phyloP scores from a whole-genome alignment of 345 rosid species.

The Barbarea vulgaris region DNA sequence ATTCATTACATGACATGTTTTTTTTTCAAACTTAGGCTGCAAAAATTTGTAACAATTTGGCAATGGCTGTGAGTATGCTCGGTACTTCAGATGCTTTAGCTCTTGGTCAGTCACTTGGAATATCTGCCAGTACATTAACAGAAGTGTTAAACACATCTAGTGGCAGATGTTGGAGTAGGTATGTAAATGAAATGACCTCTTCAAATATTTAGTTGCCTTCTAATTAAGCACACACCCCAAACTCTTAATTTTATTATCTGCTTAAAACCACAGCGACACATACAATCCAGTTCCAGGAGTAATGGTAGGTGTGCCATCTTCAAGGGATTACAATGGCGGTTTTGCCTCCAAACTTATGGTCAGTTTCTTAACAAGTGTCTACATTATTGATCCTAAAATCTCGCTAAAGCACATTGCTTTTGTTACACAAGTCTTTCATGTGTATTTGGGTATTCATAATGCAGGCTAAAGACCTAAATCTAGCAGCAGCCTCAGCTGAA shows the following conservation, averaged over 20 bases:
- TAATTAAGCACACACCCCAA: background rate
- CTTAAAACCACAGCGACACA: slow-evolving; percentile 58
- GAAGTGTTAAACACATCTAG: slow-evolving; percentile 83
- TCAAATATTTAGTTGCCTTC: background rate
- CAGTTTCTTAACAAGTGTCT: slow-evolving; percentile 18
- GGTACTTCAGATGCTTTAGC: slow-evolving; percentile 92
- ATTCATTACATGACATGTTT: slow-evolving; percentile 19
- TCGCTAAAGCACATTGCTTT: background rate
- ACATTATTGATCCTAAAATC: slow-evolving; percentile 4
- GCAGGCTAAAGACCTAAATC: slow-evolving; percentile 87
- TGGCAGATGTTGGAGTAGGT: slow-evolving; percentile 97
- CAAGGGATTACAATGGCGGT: slow-evolving; percentile 78
- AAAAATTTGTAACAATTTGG: slow-evolving; percentile 92
- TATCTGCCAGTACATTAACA: slow-evolving; percentile 66
- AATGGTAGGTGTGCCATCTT: slow-evolving; percentile 91
- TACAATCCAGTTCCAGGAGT: slow-evolving; percentile 99
- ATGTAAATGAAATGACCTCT: slow-evolving; percentile 18
- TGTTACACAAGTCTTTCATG: slow-evolving; percentile 5
- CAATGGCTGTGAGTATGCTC: slow-evolving; percentile 92
- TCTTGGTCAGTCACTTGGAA: slow-evolving; percentile 87
- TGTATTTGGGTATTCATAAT: slow-evolving; percentile 21
- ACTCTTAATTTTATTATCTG: background rate
- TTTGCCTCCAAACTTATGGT: slow-evolving; percentile 90
- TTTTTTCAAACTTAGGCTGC: slow-evolving; percentile 62
- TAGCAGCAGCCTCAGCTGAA: slow-evolving; percentile 69